These are phyloP conservation scores for Plasmopara muralis DNA, from an alignment of 352 stramenopile species.

Conservation along the genomic window DNA sequence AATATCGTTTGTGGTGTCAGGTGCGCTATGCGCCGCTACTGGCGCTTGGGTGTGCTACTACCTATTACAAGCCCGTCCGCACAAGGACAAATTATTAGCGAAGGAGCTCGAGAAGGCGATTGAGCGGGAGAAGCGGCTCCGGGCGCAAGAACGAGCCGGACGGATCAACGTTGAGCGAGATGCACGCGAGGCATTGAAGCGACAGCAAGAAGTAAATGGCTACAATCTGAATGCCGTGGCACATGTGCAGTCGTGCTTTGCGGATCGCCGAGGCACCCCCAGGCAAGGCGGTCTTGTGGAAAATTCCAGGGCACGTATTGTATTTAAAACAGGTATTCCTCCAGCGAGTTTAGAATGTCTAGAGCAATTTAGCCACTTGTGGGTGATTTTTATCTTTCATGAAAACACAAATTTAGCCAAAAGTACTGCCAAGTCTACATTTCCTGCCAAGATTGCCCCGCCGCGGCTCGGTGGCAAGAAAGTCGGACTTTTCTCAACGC, in stretches of 20 bases:
- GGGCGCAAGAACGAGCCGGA: constrained; percentile 60
- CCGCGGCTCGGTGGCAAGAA: constrained; percentile 71
- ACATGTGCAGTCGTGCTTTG: constrained; percentile 79
- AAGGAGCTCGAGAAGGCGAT: constrained; percentile 53
- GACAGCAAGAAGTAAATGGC: constrained; percentile 45
- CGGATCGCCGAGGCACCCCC: constrained; percentile 78
- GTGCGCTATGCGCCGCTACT: constrained; percentile 16
- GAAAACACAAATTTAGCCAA: constrained; percentile 85
- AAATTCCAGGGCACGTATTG: constrained; percentile 56
- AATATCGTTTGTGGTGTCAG: constrained; percentile 14
- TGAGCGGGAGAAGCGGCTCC: constrained; percentile 60
- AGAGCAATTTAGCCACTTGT: constrained; percentile 84
- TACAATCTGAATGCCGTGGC: constrained; percentile 72
- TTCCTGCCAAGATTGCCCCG: constrained; percentile 75
- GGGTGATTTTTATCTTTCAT: constrained; percentile 90
- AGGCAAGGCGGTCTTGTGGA: constrained; percentile 73
- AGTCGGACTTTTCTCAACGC: constrained; percentile 94
- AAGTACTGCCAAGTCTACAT: constrained; percentile 45
- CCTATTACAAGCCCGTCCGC: constrained; percentile 10
- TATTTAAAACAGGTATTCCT: constrained; percentile 70
- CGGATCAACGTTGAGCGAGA: constrained; percentile 70
- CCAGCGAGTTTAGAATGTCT: constrained; percentile 69
- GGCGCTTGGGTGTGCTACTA: constrained; percentile 24
- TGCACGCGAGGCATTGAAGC: constrained; percentile 55
- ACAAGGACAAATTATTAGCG: constrained; percentile 29